Evolutionary conservation across 2,329 filamentous ascomycete genomes (phyloP), one percentile per base, ranked within the genome.

Genomic region (Exophiala dermatitidis): DNA sequence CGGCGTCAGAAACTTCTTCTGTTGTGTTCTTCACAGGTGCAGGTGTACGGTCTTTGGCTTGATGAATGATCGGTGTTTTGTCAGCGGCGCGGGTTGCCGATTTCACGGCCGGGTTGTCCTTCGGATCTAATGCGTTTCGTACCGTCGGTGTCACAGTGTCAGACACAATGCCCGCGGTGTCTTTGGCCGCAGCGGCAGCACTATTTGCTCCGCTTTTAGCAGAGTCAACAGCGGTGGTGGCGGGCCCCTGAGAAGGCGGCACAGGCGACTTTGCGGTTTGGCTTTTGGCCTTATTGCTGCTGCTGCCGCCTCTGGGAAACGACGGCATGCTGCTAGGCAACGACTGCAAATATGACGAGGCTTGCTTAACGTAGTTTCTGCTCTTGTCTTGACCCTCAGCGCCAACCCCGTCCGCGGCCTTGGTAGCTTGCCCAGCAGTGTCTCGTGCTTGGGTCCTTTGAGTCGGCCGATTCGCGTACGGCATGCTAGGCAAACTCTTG

Each of bases 251-350:
- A n/a, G n/a, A n/a, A n/a, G n/a, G n/a, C n/a, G n/a, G n/a, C n/a
- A n/a, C 46, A 29, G 4, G 46, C 48, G 8, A 30, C 34, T 34
- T 46, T 41, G 5, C 66, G 32, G 29, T 34, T 40, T 54, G 34
- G 36, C 62, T 73, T 72, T 43, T 36, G 46, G 50, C 38, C 59
- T 56, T 31, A 19, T 42, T 57, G 28, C 60, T 34, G 46, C 49
- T 28, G 32, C 60, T 34, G 46, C 49, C 12, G 32, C 50, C 26
- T 19, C 53, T 19, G 7, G 49, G 28, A 10, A 58, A 43, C 5
- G 47, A 56, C 8, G 57, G 54, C 44, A 57, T 55, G 46, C 52
- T 60, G 19, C 42, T 28, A 9, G 59, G 53, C 34, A 60, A 47
- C n/a, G 54, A 59, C 19, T 57, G 54, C 12, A 63, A 46, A 50